These are phyloP conservation scores for Blastobotrys apis DNA, from an alignment of 1,139 yeast genomes.

Conservation along the genomic window DNA sequence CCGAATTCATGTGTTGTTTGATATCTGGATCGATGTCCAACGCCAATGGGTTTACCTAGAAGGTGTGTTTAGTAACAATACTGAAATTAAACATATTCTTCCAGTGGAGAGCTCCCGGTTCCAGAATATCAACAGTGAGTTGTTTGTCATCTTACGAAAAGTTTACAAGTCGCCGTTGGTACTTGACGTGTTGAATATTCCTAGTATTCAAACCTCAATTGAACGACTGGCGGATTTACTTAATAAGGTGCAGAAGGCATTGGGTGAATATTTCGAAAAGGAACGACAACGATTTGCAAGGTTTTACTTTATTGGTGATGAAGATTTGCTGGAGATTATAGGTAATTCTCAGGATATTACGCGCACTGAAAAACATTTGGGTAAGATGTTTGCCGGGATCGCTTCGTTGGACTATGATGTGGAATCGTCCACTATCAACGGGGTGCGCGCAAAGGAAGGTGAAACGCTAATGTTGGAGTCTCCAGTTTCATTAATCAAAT, in stretches of 20 bases:
- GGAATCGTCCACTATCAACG: conserved; percentile 40
- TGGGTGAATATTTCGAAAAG: conserved; percentile 73
- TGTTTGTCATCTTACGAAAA: conserved; percentile 48
- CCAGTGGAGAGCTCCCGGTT: conserved; percentile 73
- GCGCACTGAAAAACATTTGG: conserved; percentile 56
- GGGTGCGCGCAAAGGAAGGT: conserved; percentile 58
- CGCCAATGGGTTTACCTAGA: conserved; percentile 84
- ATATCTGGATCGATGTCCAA: conserved; percentile 79
- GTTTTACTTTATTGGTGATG: conserved; percentile 86
- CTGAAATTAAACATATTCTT: conserved; percentile 57
- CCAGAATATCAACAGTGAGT: conserved; percentile 58
- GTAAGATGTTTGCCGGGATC: conserved; percentile 72
- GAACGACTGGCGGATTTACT: conserved; percentile 55
- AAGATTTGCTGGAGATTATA: conserved; percentile 76
- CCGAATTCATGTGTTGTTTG: conserved; percentile 50
- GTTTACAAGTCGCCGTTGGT: conserved; percentile 50
- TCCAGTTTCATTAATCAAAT: conserved; percentile 45
- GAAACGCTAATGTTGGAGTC: conserved; percentile 48
- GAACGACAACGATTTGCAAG: conserved; percentile 78
- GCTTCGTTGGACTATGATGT: conserved; percentile 42
- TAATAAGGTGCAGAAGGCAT: conserved; percentile 55
- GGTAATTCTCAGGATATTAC: conserved; percentile 56
- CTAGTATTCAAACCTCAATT: conserved; percentile 48
- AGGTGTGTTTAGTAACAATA: conserved; percentile 62
- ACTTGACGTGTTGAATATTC: conserved; percentile 53